Conservation (phyloP, 1,139 yeast species). For the Diutina neorugosa region DNA sequence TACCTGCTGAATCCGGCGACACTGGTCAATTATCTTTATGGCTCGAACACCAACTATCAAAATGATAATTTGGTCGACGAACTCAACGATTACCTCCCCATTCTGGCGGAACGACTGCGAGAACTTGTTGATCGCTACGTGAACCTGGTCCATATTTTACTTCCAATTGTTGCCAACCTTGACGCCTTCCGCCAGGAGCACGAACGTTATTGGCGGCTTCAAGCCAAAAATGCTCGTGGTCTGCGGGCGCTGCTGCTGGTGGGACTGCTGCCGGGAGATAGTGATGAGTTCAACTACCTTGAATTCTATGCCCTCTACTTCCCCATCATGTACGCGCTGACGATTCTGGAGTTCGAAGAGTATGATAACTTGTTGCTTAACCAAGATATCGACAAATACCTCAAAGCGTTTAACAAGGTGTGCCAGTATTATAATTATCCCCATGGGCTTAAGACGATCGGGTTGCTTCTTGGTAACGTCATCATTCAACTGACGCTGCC, state of each 20-base stretch:
- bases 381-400: conserved; percentile 37
- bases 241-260: conserved; percentile 31
- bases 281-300: conserved; percentile 19
- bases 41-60: conserved; percentile 30
- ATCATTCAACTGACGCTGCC: conserved; percentile 44
- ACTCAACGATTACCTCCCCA: conserved; percentile 22
- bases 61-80: conserved; percentile 26
- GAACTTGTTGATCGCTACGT: conserved; percentile 37
- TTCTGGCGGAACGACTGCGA: conserved; percentile 31
- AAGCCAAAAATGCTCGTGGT: conserved; percentile 21
- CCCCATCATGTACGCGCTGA: conserved; percentile 41
- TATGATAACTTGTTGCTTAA: conserved; percentile 33
- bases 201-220: conserved; percentile 36
- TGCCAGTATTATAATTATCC: conserved; percentile 42
- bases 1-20: conserved; percentile 27
- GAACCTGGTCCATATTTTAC: conserved; percentile 39
- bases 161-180: conserved; percentile 35
- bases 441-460: conserved; percentile 35
- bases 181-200: conserved; percentile 35
- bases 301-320: conserved; percentile 37
- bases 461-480: conserved; percentile 37
- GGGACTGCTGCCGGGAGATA: conserved; percentile 30
- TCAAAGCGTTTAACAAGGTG: conserved; percentile 34
- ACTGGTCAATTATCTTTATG: conserved; percentile 28
- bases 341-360: conserved; percentile 44